Evolutionary conservation across 768 basidiomycete genomes (phyloP).

Genomic region (Serpula lacrymans): DNA sequence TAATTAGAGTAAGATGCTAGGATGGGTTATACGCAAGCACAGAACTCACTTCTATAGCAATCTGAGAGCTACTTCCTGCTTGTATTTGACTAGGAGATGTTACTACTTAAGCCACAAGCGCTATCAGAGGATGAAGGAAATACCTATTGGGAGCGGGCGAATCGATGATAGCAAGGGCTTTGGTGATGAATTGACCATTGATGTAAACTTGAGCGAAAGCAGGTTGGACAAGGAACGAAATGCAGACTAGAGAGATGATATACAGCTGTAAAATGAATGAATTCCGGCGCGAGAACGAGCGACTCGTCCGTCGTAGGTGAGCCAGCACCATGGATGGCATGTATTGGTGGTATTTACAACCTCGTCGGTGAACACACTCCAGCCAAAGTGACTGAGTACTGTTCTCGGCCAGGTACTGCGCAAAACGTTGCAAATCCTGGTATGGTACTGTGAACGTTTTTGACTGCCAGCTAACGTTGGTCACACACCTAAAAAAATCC

Average conservation of each 20-base stretch:
- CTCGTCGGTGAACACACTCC: too few relatives aligned
- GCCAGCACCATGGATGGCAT: conserved; percentile 3
- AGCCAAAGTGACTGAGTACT: too few relatives aligned
- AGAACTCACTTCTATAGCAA: conserved; percentile 26
- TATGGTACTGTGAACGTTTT: too few relatives aligned
- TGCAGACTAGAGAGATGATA: not conserved
- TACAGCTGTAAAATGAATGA: not conserved
- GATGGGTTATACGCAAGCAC: not conserved
- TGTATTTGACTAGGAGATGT: too few relatives aligned
- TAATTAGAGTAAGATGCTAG: conserved; percentile 5
- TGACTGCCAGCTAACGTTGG: too few relatives aligned
- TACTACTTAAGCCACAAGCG: conserved; percentile 7
- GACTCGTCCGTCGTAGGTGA: not conserved
- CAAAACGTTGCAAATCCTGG: too few relatives aligned
- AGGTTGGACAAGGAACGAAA: conserved; percentile 1
- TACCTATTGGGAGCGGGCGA: conserved; percentile 32
- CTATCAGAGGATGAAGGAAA: not conserved
- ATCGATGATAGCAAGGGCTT: conserved; percentile 36
- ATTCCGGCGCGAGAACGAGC: too few relatives aligned
- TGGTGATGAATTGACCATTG: conserved; percentile 32
- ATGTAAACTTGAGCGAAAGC: conserved; percentile 19
- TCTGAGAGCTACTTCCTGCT: conserved; percentile 21
- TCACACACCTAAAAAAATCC: too few relatives aligned
- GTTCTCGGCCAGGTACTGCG: too few relatives aligned
- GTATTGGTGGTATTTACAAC: too few relatives aligned